Base-by-base conservation (phyloP, 345 rosid species). In the Eucalyptus coolabah region DNA sequence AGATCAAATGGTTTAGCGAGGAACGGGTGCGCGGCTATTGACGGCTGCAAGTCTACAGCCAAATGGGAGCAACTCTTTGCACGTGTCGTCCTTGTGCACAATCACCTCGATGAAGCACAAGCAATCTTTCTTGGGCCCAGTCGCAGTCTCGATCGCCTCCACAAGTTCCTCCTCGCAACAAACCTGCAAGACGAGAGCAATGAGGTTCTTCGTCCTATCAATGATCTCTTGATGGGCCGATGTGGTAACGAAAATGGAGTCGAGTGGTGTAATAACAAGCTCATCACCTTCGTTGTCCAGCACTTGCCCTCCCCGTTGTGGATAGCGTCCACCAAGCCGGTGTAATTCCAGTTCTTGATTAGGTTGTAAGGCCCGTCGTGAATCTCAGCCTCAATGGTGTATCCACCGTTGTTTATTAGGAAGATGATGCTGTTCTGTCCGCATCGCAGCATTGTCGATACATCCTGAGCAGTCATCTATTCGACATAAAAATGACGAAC, bases 311-410 rank as follows among this genome's bases (percentile, higher is more conserved):
- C 92, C n/a, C 96, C 94, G 56, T 95, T 94, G 80, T 95, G 92
- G 88, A 95, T 93, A 4, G 96, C 96, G 19, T 96, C 95, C 9
- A 95, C 94, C 32, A 94, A 90, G n/a, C 86, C 96, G 26, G 96
- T 93, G 92, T 96, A 96, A 92, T 95, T 90, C 97, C 97, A 96
- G 91, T 95, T 95, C 94, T 96, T 95, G 69, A 95, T 95, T 85
- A 95, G 95, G n/a, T 95, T 96, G 89, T 96, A 95, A 8, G 97
- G 96, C 15, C 96, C 97, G 12, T 96, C 95, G 28, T 96, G 96
- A 87, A 95, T 95, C 94, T 92, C 95, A 1, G 92, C 95, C 88
- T 95, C 96, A n/a, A 91, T 92, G 34, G 96, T 95, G 93, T 95
- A 95, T 44, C 97, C 97, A 23, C 96, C 97, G 49, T 95, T 95